Base-by-base conservation (phyloP, 345 rosid genomes). In the Sonneratia caseolaris region DNA sequence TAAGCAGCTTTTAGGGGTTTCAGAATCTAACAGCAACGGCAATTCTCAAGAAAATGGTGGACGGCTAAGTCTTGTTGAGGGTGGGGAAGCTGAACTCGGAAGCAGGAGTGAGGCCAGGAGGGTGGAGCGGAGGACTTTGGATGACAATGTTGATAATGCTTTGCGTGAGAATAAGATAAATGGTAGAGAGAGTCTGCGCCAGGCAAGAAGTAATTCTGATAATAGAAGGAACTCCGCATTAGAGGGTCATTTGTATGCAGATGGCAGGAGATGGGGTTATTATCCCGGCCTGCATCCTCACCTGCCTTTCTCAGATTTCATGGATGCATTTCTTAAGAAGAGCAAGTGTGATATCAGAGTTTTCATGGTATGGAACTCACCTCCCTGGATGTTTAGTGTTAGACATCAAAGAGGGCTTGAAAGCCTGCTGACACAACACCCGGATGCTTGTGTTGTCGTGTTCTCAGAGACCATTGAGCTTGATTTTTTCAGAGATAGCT, bases 301-400 rank as follows among this genome's bases (percentile, higher is more conserved):
- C 72, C 75, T 95, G 74, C 79, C 96, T 1, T 95, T 95, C 80
- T 82, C 86, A 0, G 86, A 83, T 24, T 95, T 95, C 37, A 67
- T 92, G 90, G 83, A 80, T 72, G 82, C 87, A 10, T 92, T 88
- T 85, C 86, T 89, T 5, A 79, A 84, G 69, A 82, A 70, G 65
- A 90, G 78, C 69, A 84, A 75, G 73, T 92, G 99, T 61, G 72
- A 70, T 51, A 55, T 86, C 81, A 86, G 86, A 79, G 87, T 90
- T 73, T 92, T 92, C 78, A 86, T 92, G 97, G 89, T 95, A 72
- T 95, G 97, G 97, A 95, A 90, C 74, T 92, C 96, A 0, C 99
- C 98, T 35, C 83, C 96, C 7, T 95, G 99, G 97, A 92, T 92
- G 99, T 89, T 79, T 74, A 79, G 88, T 67, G 91, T 95, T 76